phyloP scores from a whole-genome alignment of 1,284 basidiomycete species.

The Microbotryum silenes-acaulis region DNA sequence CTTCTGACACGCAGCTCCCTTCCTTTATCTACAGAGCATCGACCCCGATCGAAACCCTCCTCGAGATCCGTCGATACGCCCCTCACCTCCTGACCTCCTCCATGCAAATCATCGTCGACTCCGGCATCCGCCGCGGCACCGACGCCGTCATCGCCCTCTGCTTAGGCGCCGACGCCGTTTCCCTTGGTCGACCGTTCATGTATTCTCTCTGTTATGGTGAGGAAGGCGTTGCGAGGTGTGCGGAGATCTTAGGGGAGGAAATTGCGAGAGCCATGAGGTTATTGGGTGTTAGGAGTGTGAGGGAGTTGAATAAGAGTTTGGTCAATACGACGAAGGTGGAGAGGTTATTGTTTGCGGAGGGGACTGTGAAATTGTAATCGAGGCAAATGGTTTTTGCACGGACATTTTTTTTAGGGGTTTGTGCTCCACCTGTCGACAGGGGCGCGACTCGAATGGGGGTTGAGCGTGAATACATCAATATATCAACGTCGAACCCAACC shows the following conservation, averaged over 20 bases:
- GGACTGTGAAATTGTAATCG: no score
- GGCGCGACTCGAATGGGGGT: no score
- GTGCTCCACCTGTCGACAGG: no score
- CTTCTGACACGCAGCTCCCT: background rate
- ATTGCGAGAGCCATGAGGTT: slow-evolving; percentile 1
- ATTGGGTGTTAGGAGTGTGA: slow-evolving; percentile 6
- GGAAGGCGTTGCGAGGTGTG: slow-evolving; percentile 7
- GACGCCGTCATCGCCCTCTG: slow-evolving; percentile 39
- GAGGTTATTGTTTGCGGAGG: background rate
- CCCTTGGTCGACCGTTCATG: slow-evolving; percentile 31
- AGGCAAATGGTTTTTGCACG: no score
- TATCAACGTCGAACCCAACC: slow-evolving; percentile 4
- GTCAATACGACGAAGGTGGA: slow-evolving; percentile 11
- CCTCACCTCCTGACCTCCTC: slow-evolving; percentile 61
- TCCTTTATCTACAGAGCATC: slow-evolving; percentile 11
- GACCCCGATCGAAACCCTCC: slow-evolving; percentile 27
- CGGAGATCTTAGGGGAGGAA: slow-evolving; percentile 11
- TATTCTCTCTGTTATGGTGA: slow-evolving; percentile 12
- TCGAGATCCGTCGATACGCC: slow-evolving; percentile 53
- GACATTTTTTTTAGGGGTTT: no score
- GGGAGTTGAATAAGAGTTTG: background rate
- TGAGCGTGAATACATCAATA: no score
- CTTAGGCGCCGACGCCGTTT: slow-evolving; percentile 35
- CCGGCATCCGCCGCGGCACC: slow-evolving; percentile 36
- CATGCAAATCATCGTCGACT: slow-evolving; percentile 45